These are phyloP conservation scores for Sugiyamaella smithiae DNA, from an alignment of 805 yeast genomes.

Conservation along the genomic window DNA sequence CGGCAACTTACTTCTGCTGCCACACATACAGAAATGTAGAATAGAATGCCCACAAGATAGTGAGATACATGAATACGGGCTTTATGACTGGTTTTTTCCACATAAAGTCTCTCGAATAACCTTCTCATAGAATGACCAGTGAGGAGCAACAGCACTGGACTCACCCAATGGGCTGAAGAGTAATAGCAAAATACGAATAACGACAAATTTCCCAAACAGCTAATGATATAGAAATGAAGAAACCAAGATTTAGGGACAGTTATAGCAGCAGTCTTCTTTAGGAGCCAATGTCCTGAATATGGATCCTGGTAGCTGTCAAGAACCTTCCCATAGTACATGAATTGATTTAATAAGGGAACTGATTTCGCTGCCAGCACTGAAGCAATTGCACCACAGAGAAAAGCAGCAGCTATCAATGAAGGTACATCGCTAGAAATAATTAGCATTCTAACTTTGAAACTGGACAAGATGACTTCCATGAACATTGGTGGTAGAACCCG, in stretches of 20 bases:
- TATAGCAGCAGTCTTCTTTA: constrained; percentile 3
- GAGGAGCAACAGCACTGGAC: constrained; percentile 20
- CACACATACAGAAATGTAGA: constrained; percentile 37
- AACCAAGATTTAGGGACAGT: constrained; percentile 36
- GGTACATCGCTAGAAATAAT: too few relatives aligned
- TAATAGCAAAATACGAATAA: neutral
- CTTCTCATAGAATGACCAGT: constrained; percentile 50
- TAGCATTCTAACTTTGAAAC: too few relatives aligned
- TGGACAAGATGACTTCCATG: too few relatives aligned
- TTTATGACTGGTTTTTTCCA: constrained; percentile 39
- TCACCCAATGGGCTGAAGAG: neutral
- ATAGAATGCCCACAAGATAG: constrained; percentile 54
- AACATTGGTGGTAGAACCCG: too few relatives aligned
- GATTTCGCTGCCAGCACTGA: constrained; percentile 21
- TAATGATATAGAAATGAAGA: constrained; percentile 32
- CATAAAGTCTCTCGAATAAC: constrained; percentile 44
- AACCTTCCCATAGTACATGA: constrained; percentile 33
- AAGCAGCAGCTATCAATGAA: neutral
- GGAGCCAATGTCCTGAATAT: neutral
- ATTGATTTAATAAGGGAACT: constrained; percentile 13
- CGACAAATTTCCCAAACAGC: constrained; percentile 5
- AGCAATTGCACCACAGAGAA: constrained; percentile 8
- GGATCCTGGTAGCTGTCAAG: constrained; percentile 5
- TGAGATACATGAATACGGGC: constrained; percentile 57
- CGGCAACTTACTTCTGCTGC: constrained; percentile 4